Evolutionary conservation across 2,329 filamentous ascomycete genomes (phyloP).

Genomic region (Alternaria panax): DNA sequence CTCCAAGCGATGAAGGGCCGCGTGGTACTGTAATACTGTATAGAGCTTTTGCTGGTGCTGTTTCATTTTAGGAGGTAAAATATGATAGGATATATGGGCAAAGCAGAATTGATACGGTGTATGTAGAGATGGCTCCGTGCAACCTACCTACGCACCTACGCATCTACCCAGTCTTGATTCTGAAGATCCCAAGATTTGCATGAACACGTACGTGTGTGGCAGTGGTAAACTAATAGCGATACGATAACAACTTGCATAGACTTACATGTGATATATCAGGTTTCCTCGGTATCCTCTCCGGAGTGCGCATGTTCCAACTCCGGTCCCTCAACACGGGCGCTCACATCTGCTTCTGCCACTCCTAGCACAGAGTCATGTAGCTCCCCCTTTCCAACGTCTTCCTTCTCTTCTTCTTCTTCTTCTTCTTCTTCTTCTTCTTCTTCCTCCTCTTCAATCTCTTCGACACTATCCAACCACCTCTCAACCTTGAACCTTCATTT

Average conservation of each 20-base stretch:
- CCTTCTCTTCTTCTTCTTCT: not conserved
- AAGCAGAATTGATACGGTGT: not conserved
- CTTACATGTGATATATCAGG: not conserved
- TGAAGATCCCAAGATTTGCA: not conserved
- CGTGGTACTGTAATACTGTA: not conserved
- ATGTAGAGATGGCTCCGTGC: not conserved
- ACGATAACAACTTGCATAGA: not conserved
- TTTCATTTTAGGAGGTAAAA: not conserved
- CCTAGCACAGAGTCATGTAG: not conserved
- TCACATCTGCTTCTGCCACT: not conserved
- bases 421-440: constrained; percentile 1
- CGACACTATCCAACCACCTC: constrained; percentile 14
- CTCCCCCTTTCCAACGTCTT: not conserved
- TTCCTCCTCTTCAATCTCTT: not conserved
- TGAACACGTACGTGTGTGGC: not conserved
- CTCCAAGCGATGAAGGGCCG: not conserved
- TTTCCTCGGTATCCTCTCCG: not conserved
- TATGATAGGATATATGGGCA: not conserved
- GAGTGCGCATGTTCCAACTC: not conserved
- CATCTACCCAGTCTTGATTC: not conserved
- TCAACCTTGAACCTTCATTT: constrained; percentile 25
- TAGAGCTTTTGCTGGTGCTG: not conserved
- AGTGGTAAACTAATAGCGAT: not conserved
- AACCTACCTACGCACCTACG: not conserved
- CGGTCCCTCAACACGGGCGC: not conserved